Evolutionary conservation across 2,329 filamentous ascomycete species (phyloP).

Genomic region (Aureobasidium sp.): DNA sequence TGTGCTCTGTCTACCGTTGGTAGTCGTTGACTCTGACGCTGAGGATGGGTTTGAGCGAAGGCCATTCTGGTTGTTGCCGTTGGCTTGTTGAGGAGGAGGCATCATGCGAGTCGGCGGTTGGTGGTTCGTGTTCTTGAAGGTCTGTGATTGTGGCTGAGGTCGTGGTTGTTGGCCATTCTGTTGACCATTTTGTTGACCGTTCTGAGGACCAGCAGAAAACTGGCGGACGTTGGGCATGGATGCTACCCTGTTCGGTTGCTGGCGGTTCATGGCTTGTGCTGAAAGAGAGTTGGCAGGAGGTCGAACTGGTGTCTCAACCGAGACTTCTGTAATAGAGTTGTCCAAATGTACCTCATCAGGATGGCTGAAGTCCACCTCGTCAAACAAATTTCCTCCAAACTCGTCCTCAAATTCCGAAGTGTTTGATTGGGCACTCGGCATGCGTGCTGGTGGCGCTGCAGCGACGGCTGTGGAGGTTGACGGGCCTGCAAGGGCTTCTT

Average conservation of each 20-base stretch:
- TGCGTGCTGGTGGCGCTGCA: slow-evolving; percentile 15
- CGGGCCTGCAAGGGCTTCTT: slow-evolving; percentile 33
- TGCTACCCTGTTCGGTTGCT: slow-evolving; percentile 18
- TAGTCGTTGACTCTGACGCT: slow-evolving; percentile 20
- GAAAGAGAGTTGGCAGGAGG: slow-evolving; percentile 13
- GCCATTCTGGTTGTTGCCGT: slow-evolving; percentile 16
- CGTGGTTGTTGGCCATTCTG: slow-evolving; percentile 18
- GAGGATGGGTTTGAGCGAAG: slow-evolving; percentile 25
- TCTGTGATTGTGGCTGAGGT: slow-evolving; percentile 20
- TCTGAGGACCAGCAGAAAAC: neutral
- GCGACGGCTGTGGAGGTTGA: slow-evolving; percentile 11
- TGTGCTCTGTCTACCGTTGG: slow-evolving; percentile 15
- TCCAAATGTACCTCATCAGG: slow-evolving; percentile 66
- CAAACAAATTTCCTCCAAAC: slow-evolving; percentile 45
- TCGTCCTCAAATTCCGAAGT: slow-evolving; percentile 44
- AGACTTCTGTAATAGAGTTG: slow-evolving; percentile 18
- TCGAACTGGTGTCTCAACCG: slow-evolving; percentile 17
- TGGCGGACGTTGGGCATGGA: slow-evolving; percentile 21
- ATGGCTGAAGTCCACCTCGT: slow-evolving; percentile 53
- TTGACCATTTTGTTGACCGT: slow-evolving; percentile 15
- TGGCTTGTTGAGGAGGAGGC: slow-evolving; percentile 12
- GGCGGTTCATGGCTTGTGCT: slow-evolving; percentile 18
- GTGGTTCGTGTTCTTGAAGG: slow-evolving; percentile 20
- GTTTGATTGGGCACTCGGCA: slow-evolving; percentile 25
- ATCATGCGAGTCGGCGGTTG: slow-evolving; percentile 16